These are phyloP conservation scores for Fallopia convolvulus DNA, from an alignment of 148 eudicot species.

Conservation along the genomic window DNA sequence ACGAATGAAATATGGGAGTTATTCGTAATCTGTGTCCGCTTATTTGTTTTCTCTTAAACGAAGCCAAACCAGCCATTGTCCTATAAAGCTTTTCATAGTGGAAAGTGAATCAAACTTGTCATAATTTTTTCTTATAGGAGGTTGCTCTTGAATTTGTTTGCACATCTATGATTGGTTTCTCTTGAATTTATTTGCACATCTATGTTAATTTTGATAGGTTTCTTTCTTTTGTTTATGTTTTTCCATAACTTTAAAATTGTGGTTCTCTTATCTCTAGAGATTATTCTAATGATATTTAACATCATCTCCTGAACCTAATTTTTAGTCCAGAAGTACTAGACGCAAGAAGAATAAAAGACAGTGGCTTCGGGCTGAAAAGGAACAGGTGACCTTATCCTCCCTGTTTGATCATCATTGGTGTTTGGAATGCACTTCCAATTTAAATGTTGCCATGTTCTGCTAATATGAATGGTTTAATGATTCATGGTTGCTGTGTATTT, in stretches of 20 bases:
- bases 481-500: not conserved
- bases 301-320: not conserved
- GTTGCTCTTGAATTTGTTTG: not conserved
- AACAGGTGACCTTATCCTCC: not conserved
- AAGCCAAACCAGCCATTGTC: not conserved
- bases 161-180: not conserved
- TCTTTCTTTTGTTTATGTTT: not conserved
- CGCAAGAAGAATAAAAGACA: constrained; percentile 3
- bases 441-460: not conserved
- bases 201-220: not conserved
- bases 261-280: not conserved
- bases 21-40: not conserved
- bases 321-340: not conserved
- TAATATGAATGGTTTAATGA: not conserved
- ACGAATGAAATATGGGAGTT: too few relatives aligned
- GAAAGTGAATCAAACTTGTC: not conserved
- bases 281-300: not conserved
- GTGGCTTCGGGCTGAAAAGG: not conserved
- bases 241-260: not conserved
- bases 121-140: not conserved
- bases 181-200: not conserved
- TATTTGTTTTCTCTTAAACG: not conserved
- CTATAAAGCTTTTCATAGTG: not conserved
- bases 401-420: not conserved
- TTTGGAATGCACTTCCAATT: not conserved